Base-by-base conservation (phyloP, 768 basidiomycete genomes). In the Leccinum sublutescens region DNA sequence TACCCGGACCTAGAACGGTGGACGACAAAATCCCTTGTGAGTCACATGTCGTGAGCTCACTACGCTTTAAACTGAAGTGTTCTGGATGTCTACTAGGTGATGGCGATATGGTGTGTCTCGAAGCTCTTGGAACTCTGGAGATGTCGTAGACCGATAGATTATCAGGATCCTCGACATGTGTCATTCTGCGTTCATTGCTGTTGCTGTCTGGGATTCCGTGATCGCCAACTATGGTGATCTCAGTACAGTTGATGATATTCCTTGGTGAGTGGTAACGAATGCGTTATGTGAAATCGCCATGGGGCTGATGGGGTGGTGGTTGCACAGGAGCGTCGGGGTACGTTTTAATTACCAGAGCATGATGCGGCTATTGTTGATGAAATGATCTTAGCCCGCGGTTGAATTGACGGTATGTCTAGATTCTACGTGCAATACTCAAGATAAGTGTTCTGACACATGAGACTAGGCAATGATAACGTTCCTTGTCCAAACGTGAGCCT, bases 401-500 rank as follows among this genome's bases (percentile, higher is more conserved):
- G 60, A 55, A 27, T n/a, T 70, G 34, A 70, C 68, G 6, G 68
- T 70, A 34, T 54, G 62, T 31, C 29, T 47, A 23, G 5, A 5
- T 58, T 4, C 10, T 19, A 17, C n/a, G 14, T 50, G 1, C 21
- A 11, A 5, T 11, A 19, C 51, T 4, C 11, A 12, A 3, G 17
- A 43, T 21, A 11, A n/a, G 17, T 3, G 23, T 40, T 45, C 55
- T 56, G 8, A 66, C 23, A 6, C 5, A 3, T 19, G 17, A 4
- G 2, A 38, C 17, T n/a, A 71, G 68, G 68, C 68, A 19, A 63
- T 60, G 58, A 33, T 69, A 19, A 69, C 67, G n/a, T 70, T 70
- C 27, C 40, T 71, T 7, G 63, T 60, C 15, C 68, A 69, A 64
- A 61, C 55, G 68, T 57, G 19, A 50, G 59, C 25, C 12, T 15